These are phyloP conservation scores for Opeltia flavorubescens DNA, from an alignment of 495 filamentous ascomycete genomes.

Conservation along the genomic window DNA sequence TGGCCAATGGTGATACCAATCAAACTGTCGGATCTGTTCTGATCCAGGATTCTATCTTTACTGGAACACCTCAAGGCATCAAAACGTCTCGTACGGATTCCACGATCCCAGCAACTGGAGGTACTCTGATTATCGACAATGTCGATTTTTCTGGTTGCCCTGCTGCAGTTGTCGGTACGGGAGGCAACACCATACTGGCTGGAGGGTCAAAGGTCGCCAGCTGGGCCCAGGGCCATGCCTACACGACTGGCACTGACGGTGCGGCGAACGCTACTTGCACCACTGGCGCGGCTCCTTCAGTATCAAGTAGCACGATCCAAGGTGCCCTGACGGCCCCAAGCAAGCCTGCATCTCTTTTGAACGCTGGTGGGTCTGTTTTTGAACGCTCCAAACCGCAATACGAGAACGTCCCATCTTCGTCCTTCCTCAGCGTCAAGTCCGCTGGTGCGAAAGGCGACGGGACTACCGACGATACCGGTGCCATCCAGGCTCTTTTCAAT, in stretches of 20 bases:
- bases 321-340: conserved; percentile 28
- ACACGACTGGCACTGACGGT: conserved; percentile 26
- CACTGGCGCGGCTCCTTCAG: conserved; percentile 10
- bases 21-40: conserved; percentile 71
- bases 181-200: conserved; percentile 44
- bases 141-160: conserved; percentile 54
- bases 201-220: conserved; percentile 58
- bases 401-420: conserved; percentile 36
- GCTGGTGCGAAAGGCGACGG: conserved; percentile 69
- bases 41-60: conserved; percentile 65
- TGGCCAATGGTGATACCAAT: conserved; percentile 48
- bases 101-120: conserved; percentile 51
- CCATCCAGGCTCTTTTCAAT: conserved; percentile 59
- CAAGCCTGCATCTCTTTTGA: conserved; percentile 46
- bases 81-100: conserved; percentile 52
- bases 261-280: conserved; percentile 14
- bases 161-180: conserved; percentile 36
- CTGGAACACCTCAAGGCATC: conserved; percentile 58
- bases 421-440: conserved; percentile 63
- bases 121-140: conserved; percentile 73
- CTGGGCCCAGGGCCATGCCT: conserved; percentile 64
- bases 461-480: conserved; percentile 41
- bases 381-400: conserved; percentile 66
- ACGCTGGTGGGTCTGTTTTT: conserved; percentile 39
- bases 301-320: conserved; percentile 11